Evolutionary conservation across 2,329 filamentous ascomycete species (phyloP).

Genomic region (Salinomyces thailandicus): DNA sequence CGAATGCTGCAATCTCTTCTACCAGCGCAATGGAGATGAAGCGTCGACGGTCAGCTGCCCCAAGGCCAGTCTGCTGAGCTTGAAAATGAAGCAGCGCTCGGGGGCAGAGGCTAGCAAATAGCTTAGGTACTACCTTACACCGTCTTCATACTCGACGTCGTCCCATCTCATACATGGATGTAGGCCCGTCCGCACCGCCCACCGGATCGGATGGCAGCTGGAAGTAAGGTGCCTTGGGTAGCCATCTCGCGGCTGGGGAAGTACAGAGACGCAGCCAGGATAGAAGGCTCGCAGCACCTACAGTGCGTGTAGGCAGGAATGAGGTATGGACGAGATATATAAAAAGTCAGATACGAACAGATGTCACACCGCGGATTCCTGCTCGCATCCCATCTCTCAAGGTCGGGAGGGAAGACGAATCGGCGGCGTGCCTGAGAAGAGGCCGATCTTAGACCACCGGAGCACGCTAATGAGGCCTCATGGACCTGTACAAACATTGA

Average conservation of each 20-base stretch:
- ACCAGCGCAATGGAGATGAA: slow-evolving; percentile 64
- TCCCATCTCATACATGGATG: no score
- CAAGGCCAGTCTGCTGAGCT: slow-evolving; percentile 62
- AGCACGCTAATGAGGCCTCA: slow-evolving; percentile 79
- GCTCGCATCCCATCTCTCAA: neutral
- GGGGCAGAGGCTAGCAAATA: slow-evolving; percentile 31
- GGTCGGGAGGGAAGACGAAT: neutral
- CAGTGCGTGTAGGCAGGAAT: no score
- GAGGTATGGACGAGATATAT: no score
- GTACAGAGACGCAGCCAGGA: no score
- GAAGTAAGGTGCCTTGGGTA: no score
- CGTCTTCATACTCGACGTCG: no score
- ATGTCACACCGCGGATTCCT: slow-evolving; percentile 24
- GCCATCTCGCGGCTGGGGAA: no score
- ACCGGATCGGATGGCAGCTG: no score
- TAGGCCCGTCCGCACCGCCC: no score
- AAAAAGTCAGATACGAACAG: neutral
- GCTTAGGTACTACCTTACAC: no score
- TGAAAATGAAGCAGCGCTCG: slow-evolving; percentile 81
- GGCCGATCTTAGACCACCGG: slow-evolving; percentile 77
- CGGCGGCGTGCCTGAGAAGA: neutral
- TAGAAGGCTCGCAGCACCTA: no score
- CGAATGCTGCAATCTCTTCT: slow-evolving; percentile 86
- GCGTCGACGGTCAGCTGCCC: slow-evolving; percentile 77
- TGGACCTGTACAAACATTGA: slow-evolving; percentile 88